A percentile compares a stretch with the other conserved stretches of the same genome.
phyloP scores from a whole-genome alignment of 176 grass and related monocot species.

The Tillandsia leiboldiana region DNA sequence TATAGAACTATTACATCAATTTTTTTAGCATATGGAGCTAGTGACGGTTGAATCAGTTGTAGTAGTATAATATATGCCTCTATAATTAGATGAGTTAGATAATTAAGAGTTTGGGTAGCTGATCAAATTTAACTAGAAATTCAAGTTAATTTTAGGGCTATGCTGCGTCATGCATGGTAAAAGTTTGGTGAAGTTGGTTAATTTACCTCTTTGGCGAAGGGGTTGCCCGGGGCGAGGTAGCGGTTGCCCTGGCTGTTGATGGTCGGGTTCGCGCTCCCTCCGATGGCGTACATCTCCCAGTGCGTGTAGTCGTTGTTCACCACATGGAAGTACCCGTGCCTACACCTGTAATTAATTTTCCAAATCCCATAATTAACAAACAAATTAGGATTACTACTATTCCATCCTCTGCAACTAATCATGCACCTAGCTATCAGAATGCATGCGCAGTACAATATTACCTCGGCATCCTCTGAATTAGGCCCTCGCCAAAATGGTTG shows the following conservation, averaged over 20 bases:
- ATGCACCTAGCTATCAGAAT: too few relatives aligned
- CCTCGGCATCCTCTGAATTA: slow-evolving; percentile 23
- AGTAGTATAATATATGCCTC: too few relatives aligned
- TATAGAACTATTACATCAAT: too few relatives aligned
- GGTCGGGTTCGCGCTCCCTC: slow-evolving; percentile 34
- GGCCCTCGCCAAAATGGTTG: slow-evolving; percentile 18
- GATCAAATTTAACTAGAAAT: too few relatives aligned
- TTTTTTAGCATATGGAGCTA: too few relatives aligned
- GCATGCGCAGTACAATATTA: not conserved
- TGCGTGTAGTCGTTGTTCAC: slow-evolving; percentile 45
- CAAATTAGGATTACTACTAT: too few relatives aligned
- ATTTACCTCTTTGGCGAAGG: slow-evolving; percentile 36
- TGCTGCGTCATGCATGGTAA: too few relatives aligned
- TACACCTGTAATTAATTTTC: slow-evolving; percentile 20
- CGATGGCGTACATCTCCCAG: slow-evolving; percentile 43
- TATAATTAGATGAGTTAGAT: too few relatives aligned
- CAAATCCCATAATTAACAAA: not conserved
- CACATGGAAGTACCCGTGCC: slow-evolving; percentile 43
- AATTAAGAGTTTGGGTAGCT: too few relatives aligned
- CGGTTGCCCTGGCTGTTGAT: slow-evolving; percentile 47
- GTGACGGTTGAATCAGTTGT: too few relatives aligned
- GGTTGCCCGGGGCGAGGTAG: slow-evolving; percentile 27
- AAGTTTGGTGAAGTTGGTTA: not conserved
- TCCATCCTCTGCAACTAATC: too few relatives aligned
- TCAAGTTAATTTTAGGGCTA: too few relatives aligned